Evolutionary conservation across 768 basidiomycete species (phyloP), one percentile per base, ranked within the genome.

Genomic region (Coprinopsis sp.): DNA sequence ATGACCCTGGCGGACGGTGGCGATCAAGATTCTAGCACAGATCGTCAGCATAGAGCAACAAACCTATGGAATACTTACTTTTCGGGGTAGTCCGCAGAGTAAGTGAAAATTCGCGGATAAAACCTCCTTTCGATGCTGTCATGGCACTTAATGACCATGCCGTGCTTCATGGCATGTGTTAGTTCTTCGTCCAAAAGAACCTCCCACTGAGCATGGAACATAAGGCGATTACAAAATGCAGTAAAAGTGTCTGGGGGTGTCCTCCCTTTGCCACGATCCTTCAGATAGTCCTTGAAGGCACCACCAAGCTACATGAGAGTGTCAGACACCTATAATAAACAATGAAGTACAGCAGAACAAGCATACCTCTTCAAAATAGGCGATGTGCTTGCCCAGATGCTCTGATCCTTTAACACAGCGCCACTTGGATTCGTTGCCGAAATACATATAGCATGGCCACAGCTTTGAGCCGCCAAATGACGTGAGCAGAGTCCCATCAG

Each of bases 371-470:
- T 69, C 71, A 30, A 77, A 63, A 52, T 73, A 75, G 2, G 67
- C 71, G 3, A 72, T 14, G 44, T 71, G 70, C 46, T 76, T 67
- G 6, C 57, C 58, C 2, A 66, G 56, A 21, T 56, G 52, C 0
- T 56, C 54, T 3, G 42, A 49, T 1, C 69, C 69, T 22, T 60
- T 57, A 1, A 46, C 46, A 0, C 64, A 55, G 0, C 44, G 51
- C 49, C 72, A 74, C 50, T 77, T 76, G 1, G 72, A 73, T 14
- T 57, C 51, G n/a, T n/a, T n/a, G n/a, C n/a, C n/a, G n/a, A n/a
- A n/a, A n/a, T n/a, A n/a, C n/a, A n/a, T n/a, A n/a, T 38, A 67
- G 67, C 1, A 67, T 70, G 27, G 69, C 58, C 70, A 75, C 1
- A 67, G 50, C 12, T 51, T 47, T 0, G 65, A 63, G 13, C 49